Evolutionary conservation across 768 basidiomycete genomes (phyloP).

Genomic region (Russula lepida): DNA sequence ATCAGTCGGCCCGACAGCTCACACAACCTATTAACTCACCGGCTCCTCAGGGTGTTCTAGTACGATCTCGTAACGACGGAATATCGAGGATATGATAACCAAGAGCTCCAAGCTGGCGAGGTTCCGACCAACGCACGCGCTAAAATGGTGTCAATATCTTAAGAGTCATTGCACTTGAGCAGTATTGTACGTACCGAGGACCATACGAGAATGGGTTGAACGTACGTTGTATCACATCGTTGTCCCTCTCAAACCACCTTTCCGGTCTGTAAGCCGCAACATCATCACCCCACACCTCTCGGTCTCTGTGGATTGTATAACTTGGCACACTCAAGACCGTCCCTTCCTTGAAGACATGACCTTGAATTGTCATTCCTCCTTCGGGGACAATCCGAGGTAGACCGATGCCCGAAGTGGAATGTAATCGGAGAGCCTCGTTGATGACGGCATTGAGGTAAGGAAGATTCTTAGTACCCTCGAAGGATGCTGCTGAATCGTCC

Average conservation of each 20-base stretch:
- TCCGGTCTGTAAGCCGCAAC: conserved; percentile 69
- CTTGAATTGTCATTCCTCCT: conserved; percentile 57
- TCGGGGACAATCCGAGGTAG: conserved; percentile 73
- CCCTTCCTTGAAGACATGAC: conserved; percentile 60
- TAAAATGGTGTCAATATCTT: conserved; percentile 23
- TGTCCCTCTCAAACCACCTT: conserved; percentile 72
- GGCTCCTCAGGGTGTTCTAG: conserved; percentile 49
- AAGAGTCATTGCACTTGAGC: neutral
- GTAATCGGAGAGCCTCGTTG: conserved; percentile 76
- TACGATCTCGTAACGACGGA: conserved; percentile 68
- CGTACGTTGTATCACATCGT: conserved; percentile 50
- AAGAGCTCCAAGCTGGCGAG: conserved; percentile 71
- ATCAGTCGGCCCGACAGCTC: neutral
- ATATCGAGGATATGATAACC: conserved; percentile 73
- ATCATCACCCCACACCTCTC: conserved; percentile 69
- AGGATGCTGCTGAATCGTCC: conserved; percentile 54
- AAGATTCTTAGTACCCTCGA: conserved; percentile 61
- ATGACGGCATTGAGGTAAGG: conserved; percentile 83
- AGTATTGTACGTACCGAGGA: conserved; percentile 45
- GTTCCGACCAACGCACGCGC: conserved; percentile 81
- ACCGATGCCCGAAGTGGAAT: conserved; percentile 78
- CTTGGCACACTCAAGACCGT: conserved; percentile 72
- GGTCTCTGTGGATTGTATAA: conserved; percentile 75
- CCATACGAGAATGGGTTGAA: conserved; percentile 86
- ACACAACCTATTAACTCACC: conserved; percentile 33